Evolutionary conservation across 2,329 filamentous ascomycete genomes (phyloP).

Genomic region (Volutella citrinella): DNA sequence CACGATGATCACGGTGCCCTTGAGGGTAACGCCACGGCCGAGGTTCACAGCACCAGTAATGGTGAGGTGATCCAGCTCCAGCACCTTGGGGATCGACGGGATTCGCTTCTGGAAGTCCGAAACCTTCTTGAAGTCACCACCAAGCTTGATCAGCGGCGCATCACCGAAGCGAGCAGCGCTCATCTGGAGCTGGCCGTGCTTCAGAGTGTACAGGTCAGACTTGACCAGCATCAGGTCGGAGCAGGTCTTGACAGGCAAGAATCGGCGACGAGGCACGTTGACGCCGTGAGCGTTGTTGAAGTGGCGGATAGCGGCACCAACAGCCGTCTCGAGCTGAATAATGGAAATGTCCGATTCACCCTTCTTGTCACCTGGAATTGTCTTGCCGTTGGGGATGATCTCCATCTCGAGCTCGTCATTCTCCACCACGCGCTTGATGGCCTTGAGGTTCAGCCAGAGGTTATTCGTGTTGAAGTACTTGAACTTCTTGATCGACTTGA

Average conservation of each 20-base stretch:
- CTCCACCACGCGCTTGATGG: slow-evolving; percentile 98
- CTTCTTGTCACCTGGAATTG: slow-evolving; percentile 98
- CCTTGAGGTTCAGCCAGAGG: slow-evolving; percentile 98
- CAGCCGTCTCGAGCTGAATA: slow-evolving; percentile 96
- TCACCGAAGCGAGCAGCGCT: slow-evolving; percentile 95
- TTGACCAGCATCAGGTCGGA: slow-evolving; percentile 99
- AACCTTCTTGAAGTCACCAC: slow-evolving; percentile 99
- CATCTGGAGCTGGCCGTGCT: slow-evolving; percentile 97
- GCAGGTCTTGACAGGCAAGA: slow-evolving; percentile 99
- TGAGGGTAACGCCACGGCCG: slow-evolving; percentile 89
- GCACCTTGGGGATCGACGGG: slow-evolving; percentile 82
- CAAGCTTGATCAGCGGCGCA: slow-evolving; percentile 97
- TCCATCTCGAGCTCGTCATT: slow-evolving; percentile 98
- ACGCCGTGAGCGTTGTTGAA: slow-evolving; percentile 99
- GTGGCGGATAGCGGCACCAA: slow-evolving; percentile 97
- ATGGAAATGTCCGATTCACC: slow-evolving; percentile 97
- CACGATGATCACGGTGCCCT: slow-evolving; percentile 98
- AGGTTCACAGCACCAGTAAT: slow-evolving; percentile 98
- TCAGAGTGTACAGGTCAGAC: slow-evolving; percentile 96
- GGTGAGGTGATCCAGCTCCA: slow-evolving; percentile 91
- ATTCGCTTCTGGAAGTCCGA: slow-evolving; percentile 93
- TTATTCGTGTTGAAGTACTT: slow-evolving; percentile 99
- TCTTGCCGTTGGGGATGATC: slow-evolving; percentile 99
- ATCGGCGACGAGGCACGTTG: slow-evolving; percentile 94
- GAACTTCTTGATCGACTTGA: slow-evolving; percentile 99